Evolutionary conservation across 345 rosid species (phyloP).

Genomic region (Gossypium herbaceum): DNA sequence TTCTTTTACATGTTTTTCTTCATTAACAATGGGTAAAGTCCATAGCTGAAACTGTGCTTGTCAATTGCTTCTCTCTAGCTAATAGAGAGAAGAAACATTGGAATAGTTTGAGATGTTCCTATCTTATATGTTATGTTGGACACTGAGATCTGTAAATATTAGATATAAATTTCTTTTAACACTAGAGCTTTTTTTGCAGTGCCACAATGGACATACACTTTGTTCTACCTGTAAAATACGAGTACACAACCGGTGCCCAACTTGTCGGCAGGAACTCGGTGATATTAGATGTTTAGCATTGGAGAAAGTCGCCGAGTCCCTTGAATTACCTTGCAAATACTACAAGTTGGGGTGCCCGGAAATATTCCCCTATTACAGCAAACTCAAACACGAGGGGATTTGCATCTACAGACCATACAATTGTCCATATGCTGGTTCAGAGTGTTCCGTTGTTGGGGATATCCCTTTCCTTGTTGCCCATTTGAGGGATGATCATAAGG

Average conservation of each 20-base stretch:
- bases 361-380: slow-evolving; percentile 73
- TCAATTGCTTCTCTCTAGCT: neutral
- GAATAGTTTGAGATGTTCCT: neutral
- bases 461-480: slow-evolving; percentile 66
- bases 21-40: neutral
- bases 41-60: neutral
- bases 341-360: slow-evolving; percentile 71
- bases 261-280: slow-evolving; percentile 77
- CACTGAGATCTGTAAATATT: neutral
- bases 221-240: slow-evolving; percentile 76
- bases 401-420: slow-evolving; percentile 70
- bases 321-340: slow-evolving; percentile 73
- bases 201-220: slow-evolving; percentile 73
- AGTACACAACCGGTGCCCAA: slow-evolving; percentile 74
- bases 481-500: slow-evolving; percentile 78
- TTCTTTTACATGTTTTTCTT: neutral
- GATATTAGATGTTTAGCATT: slow-evolving; percentile 78
- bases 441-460: slow-evolving; percentile 59
- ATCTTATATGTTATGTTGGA: neutral
- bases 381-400: slow-evolving; percentile 61
- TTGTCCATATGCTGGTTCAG: slow-evolving; percentile 81
- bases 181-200: slow-evolving; percentile 40
- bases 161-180: neutral
- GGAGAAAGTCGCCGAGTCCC: slow-evolving; percentile 80
- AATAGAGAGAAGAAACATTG: neutral